A percentile compares a stretch with the other conserved stretches of the same genome.
Conservation (phyloP, 2,329 filamentous ascomycete species). For the Fonsecaea erecta region DNA sequence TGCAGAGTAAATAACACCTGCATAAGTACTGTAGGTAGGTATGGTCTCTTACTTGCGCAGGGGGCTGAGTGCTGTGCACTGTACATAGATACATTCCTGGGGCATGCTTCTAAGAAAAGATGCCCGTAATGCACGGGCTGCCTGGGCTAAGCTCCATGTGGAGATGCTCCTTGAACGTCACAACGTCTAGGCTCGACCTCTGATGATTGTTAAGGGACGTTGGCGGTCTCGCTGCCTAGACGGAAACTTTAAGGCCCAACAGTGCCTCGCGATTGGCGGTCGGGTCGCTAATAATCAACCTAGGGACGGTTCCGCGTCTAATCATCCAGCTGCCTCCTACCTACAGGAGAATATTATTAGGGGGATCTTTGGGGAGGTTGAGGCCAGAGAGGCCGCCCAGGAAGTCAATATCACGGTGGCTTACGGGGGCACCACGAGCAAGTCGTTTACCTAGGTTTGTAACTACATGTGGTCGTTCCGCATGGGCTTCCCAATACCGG, state of each 20-base stretch:
- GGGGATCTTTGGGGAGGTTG: neutral
- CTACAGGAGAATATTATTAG: neutral
- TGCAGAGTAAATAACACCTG: too few relatives aligned
- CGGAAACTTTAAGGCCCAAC: neutral
- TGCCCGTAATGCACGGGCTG: neutral
- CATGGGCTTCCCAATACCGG: neutral
- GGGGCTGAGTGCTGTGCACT: neutral
- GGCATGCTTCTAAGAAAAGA: slow-evolving; percentile 16
- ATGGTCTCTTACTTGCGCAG: neutral
- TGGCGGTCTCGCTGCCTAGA: neutral
- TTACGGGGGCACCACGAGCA: neutral
- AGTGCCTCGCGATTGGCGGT: neutral
- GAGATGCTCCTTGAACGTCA: neutral
- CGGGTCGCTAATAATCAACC: neutral
- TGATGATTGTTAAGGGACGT: neutral
- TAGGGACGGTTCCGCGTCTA: neutral
- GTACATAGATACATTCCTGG: neutral
- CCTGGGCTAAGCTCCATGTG: slow-evolving; percentile 1
- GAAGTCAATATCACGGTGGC: slow-evolving; percentile 3
- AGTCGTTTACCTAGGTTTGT: neutral
- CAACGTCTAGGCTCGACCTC: neutral
- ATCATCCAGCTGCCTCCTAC: neutral
- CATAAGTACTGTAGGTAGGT: neutral
- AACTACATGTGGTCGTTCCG: neutral
- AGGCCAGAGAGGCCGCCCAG: neutral